Evolutionary conservation across 768 basidiomycete species (phyloP).

Genomic region (Suillus brevipes): DNA sequence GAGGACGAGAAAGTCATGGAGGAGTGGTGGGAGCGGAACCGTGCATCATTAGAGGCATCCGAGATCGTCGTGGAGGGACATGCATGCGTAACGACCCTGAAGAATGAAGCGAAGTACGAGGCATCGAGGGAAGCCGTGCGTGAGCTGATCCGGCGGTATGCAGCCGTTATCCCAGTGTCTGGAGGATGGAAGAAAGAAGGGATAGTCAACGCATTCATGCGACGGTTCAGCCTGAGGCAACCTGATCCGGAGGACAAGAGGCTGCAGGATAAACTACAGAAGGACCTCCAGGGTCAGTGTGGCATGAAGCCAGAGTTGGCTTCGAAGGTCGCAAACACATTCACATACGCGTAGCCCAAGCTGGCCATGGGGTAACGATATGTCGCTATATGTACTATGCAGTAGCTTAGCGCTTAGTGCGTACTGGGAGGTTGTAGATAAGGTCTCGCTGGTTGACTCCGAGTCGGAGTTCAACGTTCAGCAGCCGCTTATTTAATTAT

Average conservation of each 20-base stretch:
- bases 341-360: not conserved
- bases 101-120: constrained; percentile 34
- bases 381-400: not conserved
- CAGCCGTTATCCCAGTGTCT: not conserved
- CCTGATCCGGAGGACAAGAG: not conserved
- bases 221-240: not conserved
- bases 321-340: not conserved
- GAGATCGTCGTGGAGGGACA: constrained; percentile 33
- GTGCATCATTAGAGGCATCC: constrained; percentile 22
- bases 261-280: not conserved
- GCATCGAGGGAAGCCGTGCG: constrained; percentile 31
- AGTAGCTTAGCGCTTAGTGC: not conserved
- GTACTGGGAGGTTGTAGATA: not conserved
- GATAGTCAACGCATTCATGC: not conserved
- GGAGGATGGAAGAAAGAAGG: not conserved
- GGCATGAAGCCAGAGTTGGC: not conserved
- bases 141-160: constrained; percentile 11
- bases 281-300: not conserved
- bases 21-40: constrained; percentile 36
- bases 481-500: too few species aligned
- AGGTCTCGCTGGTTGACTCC: not conserved
- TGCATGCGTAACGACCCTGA: constrained; percentile 42
- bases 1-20: constrained; percentile 39
- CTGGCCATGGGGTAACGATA: not conserved
- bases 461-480: too few species aligned